Evolutionary conservation across 2,329 filamentous ascomycete species (phyloP).

Genomic region (Apiospora koreana): DNA sequence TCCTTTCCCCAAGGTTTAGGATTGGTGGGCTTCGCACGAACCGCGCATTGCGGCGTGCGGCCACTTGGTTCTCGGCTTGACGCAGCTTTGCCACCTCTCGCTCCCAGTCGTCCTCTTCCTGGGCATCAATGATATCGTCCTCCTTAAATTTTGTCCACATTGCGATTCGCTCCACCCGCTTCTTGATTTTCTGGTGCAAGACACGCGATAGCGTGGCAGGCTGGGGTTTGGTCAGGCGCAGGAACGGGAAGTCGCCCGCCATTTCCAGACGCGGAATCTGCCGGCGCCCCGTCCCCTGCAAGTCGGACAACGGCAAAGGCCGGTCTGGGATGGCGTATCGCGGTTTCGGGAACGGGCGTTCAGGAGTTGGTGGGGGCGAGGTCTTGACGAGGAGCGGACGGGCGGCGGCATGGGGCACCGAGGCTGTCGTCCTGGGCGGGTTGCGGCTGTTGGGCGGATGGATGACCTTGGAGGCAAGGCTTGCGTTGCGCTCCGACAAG

Average conservation of each 20-base stretch:
- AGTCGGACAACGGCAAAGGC: slow-evolving; percentile 48
- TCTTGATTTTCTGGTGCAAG: slow-evolving; percentile 51
- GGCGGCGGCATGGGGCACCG: slow-evolving; percentile 21
- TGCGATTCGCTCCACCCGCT: slow-evolving; percentile 43
- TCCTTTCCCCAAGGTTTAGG: neutral
- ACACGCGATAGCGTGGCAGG: slow-evolving; percentile 58
- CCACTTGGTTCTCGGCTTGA: neutral
- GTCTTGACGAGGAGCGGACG: slow-evolving; percentile 34
- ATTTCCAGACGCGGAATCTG: slow-evolving; percentile 61
- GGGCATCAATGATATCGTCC: slow-evolving; percentile 31
- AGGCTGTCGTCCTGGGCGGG: slow-evolving; percentile 17
- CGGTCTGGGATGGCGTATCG: slow-evolving; percentile 48
- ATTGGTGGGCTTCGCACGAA: neutral
- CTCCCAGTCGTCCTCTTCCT: slow-evolving; percentile 49
- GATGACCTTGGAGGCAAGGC: slow-evolving; percentile 24
- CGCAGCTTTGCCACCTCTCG: slow-evolving; percentile 15
- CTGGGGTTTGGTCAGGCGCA: slow-evolving; percentile 69
- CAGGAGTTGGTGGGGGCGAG: slow-evolving; percentile 31
- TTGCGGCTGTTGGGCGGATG: slow-evolving; percentile 20
- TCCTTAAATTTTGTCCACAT: slow-evolving; percentile 41
- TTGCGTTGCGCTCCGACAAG: slow-evolving; percentile 33
- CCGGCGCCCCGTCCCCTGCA: slow-evolving; percentile 49
- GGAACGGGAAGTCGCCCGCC: slow-evolving; percentile 60
- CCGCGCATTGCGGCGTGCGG: neutral
- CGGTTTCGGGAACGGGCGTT: slow-evolving; percentile 35